A percentile compares a stretch with the other conserved stretches of the same genome.
Conservation (phyloP, 2,329 filamentous ascomycete species). For the Neopestalotiopsis sp. region DNA sequence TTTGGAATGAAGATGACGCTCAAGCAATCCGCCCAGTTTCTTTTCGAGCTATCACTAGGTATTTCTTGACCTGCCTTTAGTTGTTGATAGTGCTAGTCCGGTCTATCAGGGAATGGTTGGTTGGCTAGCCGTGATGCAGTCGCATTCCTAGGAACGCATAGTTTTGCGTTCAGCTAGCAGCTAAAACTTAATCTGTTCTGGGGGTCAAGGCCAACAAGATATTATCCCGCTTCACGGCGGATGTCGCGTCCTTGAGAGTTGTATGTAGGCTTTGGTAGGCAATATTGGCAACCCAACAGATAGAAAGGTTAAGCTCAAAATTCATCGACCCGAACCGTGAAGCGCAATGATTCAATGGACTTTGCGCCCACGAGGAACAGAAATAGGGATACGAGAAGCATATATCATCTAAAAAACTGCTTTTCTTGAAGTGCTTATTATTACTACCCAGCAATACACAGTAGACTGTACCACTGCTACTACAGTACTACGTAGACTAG, state of each 20-base stretch:
- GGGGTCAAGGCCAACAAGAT: not conserved
- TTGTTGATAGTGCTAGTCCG: conserved; percentile 9
- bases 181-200: not conserved
- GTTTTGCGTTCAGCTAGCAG: not conserved
- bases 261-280: not conserved
- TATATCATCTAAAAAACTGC: not conserved
- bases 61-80: not conserved
- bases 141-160: not conserved
- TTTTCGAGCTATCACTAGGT: not conserved
- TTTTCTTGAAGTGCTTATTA: not conserved
- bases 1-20: not conserved
- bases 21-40: not conserved
- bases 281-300: not conserved
- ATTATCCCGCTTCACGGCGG: not conserved
- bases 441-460: not conserved
- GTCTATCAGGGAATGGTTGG: not conserved
- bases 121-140: not conserved
- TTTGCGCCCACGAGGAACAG: not conserved
- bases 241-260: not conserved
- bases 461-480: not conserved
- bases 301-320: not conserved
- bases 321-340: not conserved
- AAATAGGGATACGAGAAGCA: not conserved
- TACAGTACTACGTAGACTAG: too few species aligned
- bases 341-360: not conserved